phyloP scores from a whole-genome alignment of 805 yeast genomes.

The Candida arabinofermentans region DNA sequence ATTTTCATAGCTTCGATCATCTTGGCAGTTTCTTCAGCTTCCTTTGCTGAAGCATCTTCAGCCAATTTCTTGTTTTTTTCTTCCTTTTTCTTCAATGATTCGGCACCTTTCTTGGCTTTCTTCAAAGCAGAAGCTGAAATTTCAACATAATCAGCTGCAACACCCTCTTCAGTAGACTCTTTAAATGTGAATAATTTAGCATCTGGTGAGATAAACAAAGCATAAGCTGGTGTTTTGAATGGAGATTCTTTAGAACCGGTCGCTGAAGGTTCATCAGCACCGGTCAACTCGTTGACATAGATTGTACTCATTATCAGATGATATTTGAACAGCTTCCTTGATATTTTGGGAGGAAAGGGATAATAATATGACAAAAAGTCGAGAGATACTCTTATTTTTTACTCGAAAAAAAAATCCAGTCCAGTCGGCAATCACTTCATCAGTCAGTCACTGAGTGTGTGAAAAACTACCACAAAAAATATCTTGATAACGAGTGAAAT shows the following conservation, averaged over 20 bases:
- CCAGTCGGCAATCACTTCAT: too few relatives aligned
- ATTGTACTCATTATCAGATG: slow-evolving; percentile 31
- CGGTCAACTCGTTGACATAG: slow-evolving; percentile 72
- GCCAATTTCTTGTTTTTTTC: slow-evolving; percentile 64
- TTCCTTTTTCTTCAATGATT: slow-evolving; percentile 78
- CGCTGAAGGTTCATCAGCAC: slow-evolving; percentile 57
- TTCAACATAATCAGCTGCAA: slow-evolving; percentile 55
- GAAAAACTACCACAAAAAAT: too few relatives aligned
- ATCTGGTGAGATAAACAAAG: slow-evolving; percentile 47
- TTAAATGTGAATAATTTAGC: slow-evolving; percentile 59
- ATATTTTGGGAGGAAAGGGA: too few relatives aligned
- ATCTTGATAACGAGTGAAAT: too few relatives aligned
- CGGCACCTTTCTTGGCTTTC: slow-evolving; percentile 95
- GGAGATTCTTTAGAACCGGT: slow-evolving; percentile 68
- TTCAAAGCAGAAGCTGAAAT: slow-evolving; percentile 89
- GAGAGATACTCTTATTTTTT: too few relatives aligned
- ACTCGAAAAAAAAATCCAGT: too few relatives aligned
- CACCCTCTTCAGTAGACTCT: slow-evolving; percentile 46
- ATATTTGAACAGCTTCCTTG: too few relatives aligned
- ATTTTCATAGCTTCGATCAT: slow-evolving; percentile 79
- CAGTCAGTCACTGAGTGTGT: too few relatives aligned
- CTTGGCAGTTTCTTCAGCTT: slow-evolving; percentile 68
- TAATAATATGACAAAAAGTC: too few relatives aligned
- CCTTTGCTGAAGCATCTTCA: slow-evolving; percentile 47
- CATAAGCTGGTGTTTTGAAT: slow-evolving; percentile 80